These are phyloP conservation scores for Morella rubra DNA, from an alignment of 306 rosid genomes.

Conservation along the genomic window DNA sequence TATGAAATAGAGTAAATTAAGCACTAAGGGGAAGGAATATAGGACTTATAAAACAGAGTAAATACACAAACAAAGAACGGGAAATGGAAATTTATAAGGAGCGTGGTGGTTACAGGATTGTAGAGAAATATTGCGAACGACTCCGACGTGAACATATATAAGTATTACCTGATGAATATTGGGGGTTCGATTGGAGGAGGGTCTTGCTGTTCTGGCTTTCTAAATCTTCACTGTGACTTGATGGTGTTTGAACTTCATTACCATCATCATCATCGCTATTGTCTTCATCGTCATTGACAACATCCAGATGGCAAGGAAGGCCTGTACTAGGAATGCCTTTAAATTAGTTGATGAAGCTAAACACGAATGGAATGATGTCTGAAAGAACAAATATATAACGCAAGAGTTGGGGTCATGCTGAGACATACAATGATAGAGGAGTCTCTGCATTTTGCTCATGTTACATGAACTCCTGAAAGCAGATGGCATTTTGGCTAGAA, in stretches of 20 bases:
- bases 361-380: not conserved
- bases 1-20: too few species aligned
- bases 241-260: not conserved
- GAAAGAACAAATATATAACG: too few species aligned
- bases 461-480: not conserved
- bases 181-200: not conserved
- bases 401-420: too few species aligned
- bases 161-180: not conserved
- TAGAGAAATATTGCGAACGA: too few species aligned
- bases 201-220: not conserved
- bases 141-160: too few species aligned
- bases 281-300: not conserved
- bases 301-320: not conserved
- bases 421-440: not conserved
- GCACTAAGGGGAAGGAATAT: too few species aligned
- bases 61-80: too few species aligned
- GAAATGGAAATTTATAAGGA: too few species aligned
- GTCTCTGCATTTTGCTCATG: not conserved
- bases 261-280: not conserved
- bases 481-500: conserved; percentile 10
- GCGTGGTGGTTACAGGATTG: too few species aligned
- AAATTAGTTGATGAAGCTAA: not conserved
- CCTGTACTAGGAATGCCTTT: not conserved
- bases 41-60: too few species aligned
- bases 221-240: not conserved